Base-by-base conservation (phyloP, 1,139 yeast species). In the Arxiozyma telluris region DNA sequence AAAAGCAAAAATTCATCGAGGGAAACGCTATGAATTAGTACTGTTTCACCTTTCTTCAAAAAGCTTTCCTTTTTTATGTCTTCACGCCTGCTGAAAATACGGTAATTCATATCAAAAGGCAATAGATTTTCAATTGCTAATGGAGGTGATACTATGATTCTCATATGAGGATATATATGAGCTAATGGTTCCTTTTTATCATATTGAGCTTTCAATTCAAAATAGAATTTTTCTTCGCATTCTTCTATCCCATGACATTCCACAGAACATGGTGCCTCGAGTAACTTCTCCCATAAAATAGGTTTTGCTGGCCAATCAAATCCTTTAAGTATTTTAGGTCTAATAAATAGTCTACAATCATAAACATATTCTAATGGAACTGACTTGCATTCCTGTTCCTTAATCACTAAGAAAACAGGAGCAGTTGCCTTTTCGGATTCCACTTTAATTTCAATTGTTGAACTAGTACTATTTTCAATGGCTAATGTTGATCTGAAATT, bases 121-220 rank as follows among this genome's bases (percentile, higher is more conserved):
- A 94, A 70, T 55, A 89, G 73, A 62, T 94, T 94, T 61, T 87
- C 91, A 58, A 94, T 76, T 61, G 87, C 89, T 44, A 94, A 72
- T 0, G 98, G 98, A 0, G 98, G 91, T 0, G 95, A 83, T 23
- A 94, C 73, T 1, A 84, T 79, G 44, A 93, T 71, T 12, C 76
- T 80, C 88, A 93, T 79, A 63, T 88, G 95, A 0, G 98, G 98
- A 62, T 89, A 94, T 0, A 87, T 78, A 57, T 77, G 76, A 0
- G 88, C 79, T 45, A 90, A 73, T 0, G 90, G 93, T 58, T 87
- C 93, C 20, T 77, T 74, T 38, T 71, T 67, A 61, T 86, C 82
- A 65, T 72, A 84, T 23, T 75, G 72, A 0, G 94, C 90, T 61
- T 83, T 87, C 0, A 85, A 86, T 63, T 87, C 94, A 70, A 87